Conservation (phyloP, 352 stramenopile genomes). For the Peronospora destructor region DNA sequence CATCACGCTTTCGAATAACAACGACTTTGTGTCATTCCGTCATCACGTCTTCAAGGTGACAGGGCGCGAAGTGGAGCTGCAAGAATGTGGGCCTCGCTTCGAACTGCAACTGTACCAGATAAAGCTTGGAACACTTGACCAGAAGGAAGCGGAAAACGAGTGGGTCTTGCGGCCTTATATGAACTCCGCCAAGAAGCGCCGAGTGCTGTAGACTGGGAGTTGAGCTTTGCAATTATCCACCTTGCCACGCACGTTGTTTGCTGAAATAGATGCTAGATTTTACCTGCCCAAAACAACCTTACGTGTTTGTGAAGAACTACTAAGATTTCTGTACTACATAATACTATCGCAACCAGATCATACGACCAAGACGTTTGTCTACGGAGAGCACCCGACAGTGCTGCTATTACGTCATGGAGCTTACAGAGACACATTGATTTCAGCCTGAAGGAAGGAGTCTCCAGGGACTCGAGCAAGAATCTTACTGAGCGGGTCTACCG, state of each 20-base stretch:
- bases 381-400: constrained; percentile 1
- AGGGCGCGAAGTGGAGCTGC: constrained; percentile 88
- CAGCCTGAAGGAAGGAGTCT: constrained; percentile 83
- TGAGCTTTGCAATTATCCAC: background rate
- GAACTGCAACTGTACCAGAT: constrained; percentile 98
- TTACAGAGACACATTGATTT: constrained; percentile 85
- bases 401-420: constrained; percentile 12
- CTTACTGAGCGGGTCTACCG: constrained; percentile 79
- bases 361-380: constrained; percentile 4
- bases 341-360: background rate
- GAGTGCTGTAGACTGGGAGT: constrained; percentile 63
- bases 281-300: constrained; percentile 11
- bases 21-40: constrained; percentile 98
- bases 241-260: constrained; percentile 10
- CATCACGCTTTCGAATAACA: constrained; percentile 97
- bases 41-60: constrained; percentile 98
- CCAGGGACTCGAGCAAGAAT: constrained; percentile 79
- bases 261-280: constrained; percentile 37
- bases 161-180: constrained; percentile 99
- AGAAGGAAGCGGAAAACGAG: constrained; percentile 98
- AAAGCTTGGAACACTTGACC: constrained; percentile 96
- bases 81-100: constrained; percentile 95
- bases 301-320: background rate
- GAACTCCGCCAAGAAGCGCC: constrained; percentile 98
- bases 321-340: background rate